Evolutionary conservation across 306 rosid genomes (phyloP).

Genomic region (Ceratonia siliqua): DNA sequence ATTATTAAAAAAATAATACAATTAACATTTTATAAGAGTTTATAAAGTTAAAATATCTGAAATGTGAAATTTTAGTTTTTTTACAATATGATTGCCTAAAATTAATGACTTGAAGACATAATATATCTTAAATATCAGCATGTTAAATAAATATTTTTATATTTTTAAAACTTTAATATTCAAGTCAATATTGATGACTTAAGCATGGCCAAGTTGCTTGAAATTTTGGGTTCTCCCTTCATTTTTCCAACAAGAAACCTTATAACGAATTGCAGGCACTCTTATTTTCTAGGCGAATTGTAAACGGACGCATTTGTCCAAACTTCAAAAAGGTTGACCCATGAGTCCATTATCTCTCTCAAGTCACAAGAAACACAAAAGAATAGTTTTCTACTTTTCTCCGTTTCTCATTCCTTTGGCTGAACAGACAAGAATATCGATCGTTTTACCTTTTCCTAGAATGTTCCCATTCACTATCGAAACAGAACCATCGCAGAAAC

Average conservation of each 20-base stretch:
- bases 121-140: too few species aligned
- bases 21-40: too few species aligned
- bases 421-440: background rate
- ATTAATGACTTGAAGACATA: too few species aligned
- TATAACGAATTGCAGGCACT: background rate
- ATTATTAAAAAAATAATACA: too few species aligned
- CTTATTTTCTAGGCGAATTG: background rate
- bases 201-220: background rate
- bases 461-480: background rate
- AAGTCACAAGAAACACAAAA: background rate
- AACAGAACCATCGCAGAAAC: background rate
- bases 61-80: too few species aligned
- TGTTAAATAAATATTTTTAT: too few species aligned
- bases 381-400: too few species aligned
- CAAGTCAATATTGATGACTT: too few species aligned
- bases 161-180: too few species aligned
- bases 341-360: background rate
- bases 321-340: background rate
- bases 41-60: too few species aligned
- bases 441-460: background rate
- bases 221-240: background rate
- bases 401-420: background rate
- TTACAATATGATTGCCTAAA: too few species aligned
- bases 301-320: background rate
- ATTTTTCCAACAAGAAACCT: background rate